Conservation (phyloP, 805 yeast species). For the Torulaspora delbrueckii region DNA sequence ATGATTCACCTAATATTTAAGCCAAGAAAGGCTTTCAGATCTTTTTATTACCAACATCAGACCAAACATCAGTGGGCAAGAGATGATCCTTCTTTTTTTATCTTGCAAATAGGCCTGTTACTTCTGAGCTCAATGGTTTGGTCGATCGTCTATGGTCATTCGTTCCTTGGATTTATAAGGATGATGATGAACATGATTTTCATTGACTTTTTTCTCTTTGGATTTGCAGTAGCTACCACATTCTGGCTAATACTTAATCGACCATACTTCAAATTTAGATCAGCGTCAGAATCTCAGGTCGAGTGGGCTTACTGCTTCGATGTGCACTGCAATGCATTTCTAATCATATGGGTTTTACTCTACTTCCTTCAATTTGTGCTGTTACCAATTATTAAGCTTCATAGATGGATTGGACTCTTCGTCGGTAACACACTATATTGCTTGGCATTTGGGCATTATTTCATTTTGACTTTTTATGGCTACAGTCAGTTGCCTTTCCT, state of each 20-base stretch:
- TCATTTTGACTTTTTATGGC: conserved; percentile 81
- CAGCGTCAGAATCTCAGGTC: conserved; percentile 24
- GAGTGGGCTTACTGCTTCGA: conserved; percentile 97
- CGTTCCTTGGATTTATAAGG: conserved; percentile 53
- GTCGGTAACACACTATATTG: conserved; percentile 78
- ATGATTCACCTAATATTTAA: conserved; percentile 64
- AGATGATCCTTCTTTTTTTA: conserved; percentile 86
- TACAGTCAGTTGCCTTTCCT: conserved; percentile 68
- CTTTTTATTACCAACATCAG: conserved; percentile 76
- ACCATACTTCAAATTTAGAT: conserved; percentile 46
- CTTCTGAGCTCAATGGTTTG: conserved; percentile 77
- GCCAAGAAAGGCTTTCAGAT: conserved; percentile 78
- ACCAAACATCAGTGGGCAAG: conserved; percentile 78
- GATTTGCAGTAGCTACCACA: conserved; percentile 61
- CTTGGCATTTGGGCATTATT: conserved; percentile 68
- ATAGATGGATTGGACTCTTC: conserved; percentile 61
- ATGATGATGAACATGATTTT: conserved; percentile 78
- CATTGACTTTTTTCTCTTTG: conserved; percentile 72
- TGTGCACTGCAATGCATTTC: conserved; percentile 86
- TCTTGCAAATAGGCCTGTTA: conserved; percentile 62
- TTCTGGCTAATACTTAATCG: conserved; percentile 70
- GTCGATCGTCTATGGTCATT: conserved; percentile 79
- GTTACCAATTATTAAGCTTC: conserved; percentile 63
- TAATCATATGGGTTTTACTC: conserved; percentile 70
- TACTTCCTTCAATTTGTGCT: conserved; percentile 71